Evolutionary conservation across 306 rosid genomes (phyloP).

Genomic region (Sindora glabra): DNA sequence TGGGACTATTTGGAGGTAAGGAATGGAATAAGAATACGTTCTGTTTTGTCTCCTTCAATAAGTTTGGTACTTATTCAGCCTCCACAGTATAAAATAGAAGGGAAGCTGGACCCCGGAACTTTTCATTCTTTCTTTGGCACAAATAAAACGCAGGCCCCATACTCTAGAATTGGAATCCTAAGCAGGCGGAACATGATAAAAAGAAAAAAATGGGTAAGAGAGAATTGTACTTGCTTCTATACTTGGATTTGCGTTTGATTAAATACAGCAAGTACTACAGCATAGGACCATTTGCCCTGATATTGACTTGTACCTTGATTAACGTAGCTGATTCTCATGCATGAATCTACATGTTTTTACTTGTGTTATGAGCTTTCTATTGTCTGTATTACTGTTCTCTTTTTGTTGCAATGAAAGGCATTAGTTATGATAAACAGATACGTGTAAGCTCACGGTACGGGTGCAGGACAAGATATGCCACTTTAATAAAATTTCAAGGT

Average conservation of each 20-base stretch:
- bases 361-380: conserved; percentile 13
- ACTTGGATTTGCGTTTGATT: conserved; percentile 33
- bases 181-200: conserved; percentile 27
- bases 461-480: too few species aligned
- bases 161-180: conserved; percentile 42
- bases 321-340: conserved; percentile 29
- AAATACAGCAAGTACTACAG: conserved; percentile 22
- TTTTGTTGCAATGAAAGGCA: too few species aligned
- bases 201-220: conserved; percentile 20
- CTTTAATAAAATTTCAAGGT: too few species aligned
- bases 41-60: conserved; percentile 79
- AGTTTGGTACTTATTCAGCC: conserved; percentile 92
- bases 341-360: conserved; percentile 25
- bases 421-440: too few species aligned
- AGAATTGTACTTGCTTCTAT: conserved; percentile 41
- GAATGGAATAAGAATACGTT: conserved; percentile 76
- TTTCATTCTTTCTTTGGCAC: conserved; percentile 40
- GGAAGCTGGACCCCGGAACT: conserved; percentile 35
- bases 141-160: conserved; percentile 32
- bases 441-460: too few species aligned
- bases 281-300: conserved; percentile 33
- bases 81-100: conserved; percentile 27
- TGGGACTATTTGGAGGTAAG: conserved; percentile 53
- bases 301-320: conserved; percentile 38
- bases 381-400: conserved; percentile 19